Conservation (phyloP, 805 yeast genomes). For the Priceomyces castillae region DNA sequence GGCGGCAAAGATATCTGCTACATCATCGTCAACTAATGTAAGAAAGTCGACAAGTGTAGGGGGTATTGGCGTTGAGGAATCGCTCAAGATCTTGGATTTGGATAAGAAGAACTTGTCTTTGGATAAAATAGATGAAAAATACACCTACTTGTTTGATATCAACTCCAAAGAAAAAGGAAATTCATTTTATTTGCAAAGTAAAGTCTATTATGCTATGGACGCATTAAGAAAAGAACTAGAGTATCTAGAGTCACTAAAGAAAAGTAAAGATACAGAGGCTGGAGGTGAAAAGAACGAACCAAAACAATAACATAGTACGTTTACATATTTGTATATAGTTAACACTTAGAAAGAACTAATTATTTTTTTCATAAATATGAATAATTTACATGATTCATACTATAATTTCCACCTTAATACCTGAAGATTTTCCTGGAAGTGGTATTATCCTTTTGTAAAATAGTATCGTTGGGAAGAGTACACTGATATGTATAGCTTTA, state of each 20-base stretch:
- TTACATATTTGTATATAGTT: not conserved
- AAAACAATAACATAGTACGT: not conserved
- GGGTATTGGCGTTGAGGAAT: slow-evolving; percentile 85
- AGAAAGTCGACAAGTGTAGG: slow-evolving; percentile 55
- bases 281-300: not conserved
- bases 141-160: slow-evolving; percentile 78
- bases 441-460: too few relatives aligned
- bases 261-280: slow-evolving; percentile 21
- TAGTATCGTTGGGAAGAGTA: too few relatives aligned
- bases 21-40: slow-evolving; percentile 51
- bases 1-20: slow-evolving; percentile 91
- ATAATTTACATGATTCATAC: not conserved
- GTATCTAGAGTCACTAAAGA: slow-evolving; percentile 45
- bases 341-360: not conserved
- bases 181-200: slow-evolving; percentile 87
- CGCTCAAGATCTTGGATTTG: slow-evolving; percentile 84
- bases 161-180: slow-evolving; percentile 96
- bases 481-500: too few relatives aligned
- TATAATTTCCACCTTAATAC: too few relatives aligned
- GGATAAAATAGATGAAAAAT: slow-evolving; percentile 66
- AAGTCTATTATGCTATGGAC: slow-evolving; percentile 93
- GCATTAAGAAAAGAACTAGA: slow-evolving; percentile 77
- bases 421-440: too few relatives aligned
- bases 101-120: slow-evolving; percentile 54
- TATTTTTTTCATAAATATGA: not conserved